phyloP scores from a whole-genome alignment of 2,329 filamentous ascomycete genomes.

The Leptographium wingfieldii region DNA sequence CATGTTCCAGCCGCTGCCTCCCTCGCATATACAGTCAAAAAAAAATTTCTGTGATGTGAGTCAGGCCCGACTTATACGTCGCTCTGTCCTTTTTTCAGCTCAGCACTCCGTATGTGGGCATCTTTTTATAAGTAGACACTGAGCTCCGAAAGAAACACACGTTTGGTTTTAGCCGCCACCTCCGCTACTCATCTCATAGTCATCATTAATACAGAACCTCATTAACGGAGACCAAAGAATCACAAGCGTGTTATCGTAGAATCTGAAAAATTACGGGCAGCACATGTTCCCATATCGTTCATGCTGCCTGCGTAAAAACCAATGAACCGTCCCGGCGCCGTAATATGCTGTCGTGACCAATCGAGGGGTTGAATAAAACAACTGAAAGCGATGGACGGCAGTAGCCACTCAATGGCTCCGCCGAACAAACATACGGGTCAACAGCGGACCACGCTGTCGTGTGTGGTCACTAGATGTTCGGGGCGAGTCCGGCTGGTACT shows the following conservation, averaged over 20 bases:
- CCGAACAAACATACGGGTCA: constrained; percentile 14
- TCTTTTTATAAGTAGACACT: background rate
- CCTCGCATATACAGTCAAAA: background rate
- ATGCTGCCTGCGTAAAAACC: background rate
- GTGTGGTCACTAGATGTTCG: constrained; percentile 3
- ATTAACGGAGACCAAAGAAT: too few species aligned
- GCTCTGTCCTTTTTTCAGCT: background rate
- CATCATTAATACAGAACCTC: too few species aligned
- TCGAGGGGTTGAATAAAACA: too few species aligned
- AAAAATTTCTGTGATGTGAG: background rate
- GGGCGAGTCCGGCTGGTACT: background rate
- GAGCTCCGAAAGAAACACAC: too few species aligned
- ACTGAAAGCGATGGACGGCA: too few species aligned
- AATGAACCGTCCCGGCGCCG: background rate
- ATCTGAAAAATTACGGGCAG: background rate
- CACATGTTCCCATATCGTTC: background rate
- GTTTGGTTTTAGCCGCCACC: too few species aligned
- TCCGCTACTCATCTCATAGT: too few species aligned
- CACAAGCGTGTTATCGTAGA: background rate
- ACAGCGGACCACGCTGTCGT: constrained; percentile 7
- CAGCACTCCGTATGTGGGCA: background rate
- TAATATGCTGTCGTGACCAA: background rate
- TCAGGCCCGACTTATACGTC: too few species aligned
- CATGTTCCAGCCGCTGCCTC: background rate
- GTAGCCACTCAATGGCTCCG: constrained; percentile 7